Conservation (phyloP, 805 yeast species). For the Myxozyma nipponensis region DNA sequence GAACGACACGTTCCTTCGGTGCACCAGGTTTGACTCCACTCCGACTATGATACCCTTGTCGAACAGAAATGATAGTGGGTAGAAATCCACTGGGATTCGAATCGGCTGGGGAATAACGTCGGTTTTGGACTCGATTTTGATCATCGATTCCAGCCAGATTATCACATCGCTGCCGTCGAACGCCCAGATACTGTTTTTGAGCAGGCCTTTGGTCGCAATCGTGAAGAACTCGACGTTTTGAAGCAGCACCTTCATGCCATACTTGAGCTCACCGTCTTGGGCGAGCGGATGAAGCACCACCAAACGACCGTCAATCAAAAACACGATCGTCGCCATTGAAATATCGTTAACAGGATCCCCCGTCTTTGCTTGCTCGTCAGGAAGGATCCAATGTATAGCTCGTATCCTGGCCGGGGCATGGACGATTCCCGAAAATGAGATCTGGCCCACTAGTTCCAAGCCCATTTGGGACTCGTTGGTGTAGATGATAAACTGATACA, state of each 20-base stretch:
- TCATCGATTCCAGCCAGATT: constrained; percentile 23
- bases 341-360: constrained; percentile 29
- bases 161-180: constrained; percentile 40
- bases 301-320: constrained; percentile 41
- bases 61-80: constrained; percentile 48
- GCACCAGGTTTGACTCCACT: constrained; percentile 45
- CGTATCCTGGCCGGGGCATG: constrained; percentile 41
- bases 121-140: constrained; percentile 1
- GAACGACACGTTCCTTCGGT: constrained; percentile 36
- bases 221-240: constrained; percentile 40
- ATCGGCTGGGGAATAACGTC: constrained; percentile 25
- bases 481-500: constrained; percentile 33
- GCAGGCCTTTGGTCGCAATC: constrained; percentile 29
- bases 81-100: constrained; percentile 42
- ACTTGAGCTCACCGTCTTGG: constrained; percentile 22
- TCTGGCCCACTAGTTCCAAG: constrained; percentile 35
- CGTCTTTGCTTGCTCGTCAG: constrained; percentile 24
- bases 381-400: constrained; percentile 34
- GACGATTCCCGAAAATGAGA: constrained; percentile 38
- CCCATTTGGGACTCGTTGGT: constrained; percentile 23
- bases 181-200: constrained; percentile 39
- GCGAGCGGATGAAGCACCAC: constrained; percentile 30
- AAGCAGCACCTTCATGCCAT: constrained; percentile 34
- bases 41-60: constrained; percentile 50
- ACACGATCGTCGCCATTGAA: constrained; percentile 30